Base-by-base conservation (phyloP, 2,329 filamentous ascomycete genomes). In the Dactylellina leptospora region DNA sequence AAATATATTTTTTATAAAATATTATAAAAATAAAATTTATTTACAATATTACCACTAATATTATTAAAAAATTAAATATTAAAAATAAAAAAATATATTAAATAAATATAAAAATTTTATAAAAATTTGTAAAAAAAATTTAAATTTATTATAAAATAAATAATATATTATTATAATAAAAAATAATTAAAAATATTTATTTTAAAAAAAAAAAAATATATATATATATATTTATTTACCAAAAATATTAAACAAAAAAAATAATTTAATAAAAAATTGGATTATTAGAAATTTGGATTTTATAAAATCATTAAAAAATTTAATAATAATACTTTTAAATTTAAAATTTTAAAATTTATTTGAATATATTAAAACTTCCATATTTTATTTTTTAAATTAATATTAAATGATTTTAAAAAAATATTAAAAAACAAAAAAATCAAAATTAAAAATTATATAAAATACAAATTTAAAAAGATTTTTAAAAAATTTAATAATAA, bases 181-280 rank as follows among this genome's bases (percentile, higher is more conserved):
- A 50, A 50, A 27, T 50, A 27, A 47, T 51, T 40, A 44, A 58
- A 48, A 44, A 44, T 20, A 42, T 48, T 50, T 45, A 40, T 50
- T 13, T 40, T 13, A 6, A 33, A 33, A 33, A 33, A 33, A 6
- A 33, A 33, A 33, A 33, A 33, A 33, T 33, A 6, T 33, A 33
- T 33, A 33, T 33, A 33, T 5, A 33, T 6, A 11, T 33, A 33
- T 5, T 33, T 33, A 6, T 33, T 33, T 33, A 33, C 5, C 11
- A 6, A 33, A 33, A 33, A 33, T 33, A 33, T n/a, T n/a, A n/a
- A n/a, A n/a, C n/a, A 33, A 33, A 6, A 6, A 6, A 33, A 33
- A 33, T 33, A 33, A 33, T 11, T 33, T 33, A 5, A 6, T 6
- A 33, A 33, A 11, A 33, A 6, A 33, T 33, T 6, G 5, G 5